Base-by-base conservation (phyloP, 2,329 filamentous ascomycete genomes). In the Chaetothyriales sp. region DNA sequence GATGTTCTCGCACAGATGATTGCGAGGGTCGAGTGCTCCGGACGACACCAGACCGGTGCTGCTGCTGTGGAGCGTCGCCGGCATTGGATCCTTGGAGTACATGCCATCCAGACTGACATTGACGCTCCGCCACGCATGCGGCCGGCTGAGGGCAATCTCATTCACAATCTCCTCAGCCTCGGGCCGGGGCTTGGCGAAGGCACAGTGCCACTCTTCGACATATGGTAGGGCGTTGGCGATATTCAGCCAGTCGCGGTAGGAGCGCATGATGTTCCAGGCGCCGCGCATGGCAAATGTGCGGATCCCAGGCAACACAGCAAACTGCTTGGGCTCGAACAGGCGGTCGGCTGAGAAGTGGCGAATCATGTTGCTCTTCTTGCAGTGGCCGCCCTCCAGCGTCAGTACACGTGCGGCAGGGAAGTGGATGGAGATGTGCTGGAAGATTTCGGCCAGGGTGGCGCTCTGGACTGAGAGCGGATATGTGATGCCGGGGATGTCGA, bases 311-410 rank as follows among this genome's bases (percentile, higher is more conserved):
- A 84, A 68, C 10, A 61, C 59, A 5, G 53, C 47, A 53, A 56
- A 56, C 6, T 58, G 49, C 32, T 65, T 63, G 19, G 64, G 59
- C 36, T 71, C 64, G 12, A 39, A 39, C 32, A 39, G 32, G 7
- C 32, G 32, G 32, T 39, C 32, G 12, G 32, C 32, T 15, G 32
- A 39, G 61, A 80, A 81, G 53, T 80, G 74, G 45, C 66, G 66
- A 47, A 87, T 80, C 64, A 80, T 79, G 5, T 83, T 83, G 2
- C 83, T 80, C 64, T 85, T 86, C 62, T 83, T 84, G 55, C 83
- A 77, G 63, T 87, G 81, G 3, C 84, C 83, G n/a, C 83, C 84
- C 64, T 87, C 83, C 15, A 87, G 70, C 0, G 83, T 87, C 61
- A 88, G 68, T 39, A 86, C 78, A 54, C 74, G 76, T 1, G 77